Percentiles rank a stretch among this genome's conserved stretches.
Conservation (phyloP, 139 green algal species). For the Chlorokybus atmophyticus region DNA sequence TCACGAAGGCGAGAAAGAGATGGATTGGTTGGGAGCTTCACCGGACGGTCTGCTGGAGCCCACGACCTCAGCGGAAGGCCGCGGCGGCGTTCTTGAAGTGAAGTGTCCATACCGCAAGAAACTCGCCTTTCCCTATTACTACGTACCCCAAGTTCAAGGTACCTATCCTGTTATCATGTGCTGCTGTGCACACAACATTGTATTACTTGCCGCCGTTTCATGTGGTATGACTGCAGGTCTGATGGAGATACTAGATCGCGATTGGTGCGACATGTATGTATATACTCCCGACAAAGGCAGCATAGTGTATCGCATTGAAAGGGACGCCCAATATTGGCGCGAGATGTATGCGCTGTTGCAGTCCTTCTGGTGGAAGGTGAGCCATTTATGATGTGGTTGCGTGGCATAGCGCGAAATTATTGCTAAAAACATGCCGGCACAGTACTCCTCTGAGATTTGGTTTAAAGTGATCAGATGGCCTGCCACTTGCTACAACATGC, state of each 20-base stretch:
- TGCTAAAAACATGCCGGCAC: no score
- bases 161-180: not conserved
- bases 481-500: no score
- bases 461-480: no score
- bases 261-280: constrained; percentile 30
- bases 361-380: constrained; percentile 53
- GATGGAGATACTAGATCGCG: constrained; percentile 25
- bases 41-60: constrained; percentile 18
- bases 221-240: constrained; percentile 4
- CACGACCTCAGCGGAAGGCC: not conserved
- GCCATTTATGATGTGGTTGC: no score
- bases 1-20: no score
- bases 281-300: constrained; percentile 27
- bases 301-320: constrained; percentile 43
- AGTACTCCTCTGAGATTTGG: no score
- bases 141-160: constrained; percentile 26
- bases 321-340: constrained; percentile 54
- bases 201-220: not conserved
- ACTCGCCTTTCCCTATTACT: constrained; percentile 17
- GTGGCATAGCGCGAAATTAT: no score
- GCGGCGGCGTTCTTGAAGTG: constrained; percentile 21
- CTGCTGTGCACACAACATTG: not conserved
- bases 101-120: constrained; percentile 22
- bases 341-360: constrained; percentile 41
- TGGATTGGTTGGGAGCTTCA: constrained; percentile 26